Percentiles rank a stretch among this genome's conserved stretches.
Evolutionary conservation across 148 eudicot genomes (phyloP).

Genomic region (Arctostaphylos glauca): DNA sequence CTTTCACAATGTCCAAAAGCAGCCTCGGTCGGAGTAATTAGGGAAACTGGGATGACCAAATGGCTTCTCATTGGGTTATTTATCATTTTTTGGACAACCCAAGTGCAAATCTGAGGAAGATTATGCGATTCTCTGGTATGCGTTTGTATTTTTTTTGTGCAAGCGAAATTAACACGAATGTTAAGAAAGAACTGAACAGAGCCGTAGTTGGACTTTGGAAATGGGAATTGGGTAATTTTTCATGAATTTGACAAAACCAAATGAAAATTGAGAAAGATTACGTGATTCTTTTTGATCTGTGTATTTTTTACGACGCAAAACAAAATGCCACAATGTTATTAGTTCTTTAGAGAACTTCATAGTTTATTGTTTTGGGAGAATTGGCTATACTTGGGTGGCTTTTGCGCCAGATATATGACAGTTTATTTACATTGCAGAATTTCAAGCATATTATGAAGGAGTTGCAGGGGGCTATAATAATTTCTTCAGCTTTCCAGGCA

Average conservation of each 20-base stretch:
- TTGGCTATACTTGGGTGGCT: not conserved
- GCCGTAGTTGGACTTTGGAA: not conserved
- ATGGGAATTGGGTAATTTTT: not conserved
- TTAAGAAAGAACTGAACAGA: not conserved
- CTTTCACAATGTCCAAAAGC: not conserved
- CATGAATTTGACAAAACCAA: not conserved
- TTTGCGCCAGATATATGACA: not conserved
- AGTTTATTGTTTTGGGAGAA: not conserved
- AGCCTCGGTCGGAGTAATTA: not conserved
- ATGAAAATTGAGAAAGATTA: not conserved
- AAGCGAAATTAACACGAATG: not conserved
- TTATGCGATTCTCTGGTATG: not conserved
- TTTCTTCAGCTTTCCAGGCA: constrained; percentile 84
- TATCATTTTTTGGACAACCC: not conserved
- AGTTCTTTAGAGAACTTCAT: constrained; percentile 1
- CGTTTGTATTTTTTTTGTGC: not conserved
- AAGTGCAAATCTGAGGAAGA: not conserved
- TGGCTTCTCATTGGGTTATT: not conserved
- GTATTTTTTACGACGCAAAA: not conserved
- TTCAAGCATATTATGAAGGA: constrained; percentile 92
- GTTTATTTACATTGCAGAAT: constrained; percentile 49
- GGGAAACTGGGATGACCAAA: not conserved
- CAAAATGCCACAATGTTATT: not conserved
- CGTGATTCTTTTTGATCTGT: not conserved
- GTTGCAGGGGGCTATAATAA: constrained; percentile 92